Base-by-base conservation (phyloP, 768 basidiomycete genomes). In the Lentinula sp. region DNA sequence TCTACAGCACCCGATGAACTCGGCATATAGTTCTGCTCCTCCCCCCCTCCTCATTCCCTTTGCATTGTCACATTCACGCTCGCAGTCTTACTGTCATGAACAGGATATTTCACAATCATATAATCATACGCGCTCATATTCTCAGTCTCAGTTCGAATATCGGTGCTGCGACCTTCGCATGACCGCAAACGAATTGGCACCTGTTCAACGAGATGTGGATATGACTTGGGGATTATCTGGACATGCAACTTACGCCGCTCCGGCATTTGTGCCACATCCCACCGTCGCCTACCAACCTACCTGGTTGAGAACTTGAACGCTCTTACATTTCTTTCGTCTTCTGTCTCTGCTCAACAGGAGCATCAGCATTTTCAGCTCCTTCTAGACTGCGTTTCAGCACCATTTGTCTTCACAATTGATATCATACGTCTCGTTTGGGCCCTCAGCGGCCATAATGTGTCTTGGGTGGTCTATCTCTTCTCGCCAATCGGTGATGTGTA, bases 91-190 rank as follows among this genome's bases (percentile, higher is more conserved):
- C 63, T 79, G 79, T 59, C 40, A 80, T 68, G 76, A 81, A 59
- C 77, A 81, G 62, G 82, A 84, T 62, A 76, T 76, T 65, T 71
- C 75, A 28, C 73, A 77, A 52, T 66, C 76, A 42, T 75, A 78
- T 59, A 75, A 77, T 63, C 87, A 85, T 64, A 67, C 76, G 63
- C 84, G 82, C 61, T 84, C 86, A 42, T 84, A 84, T 64, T 84
- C 86, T 43, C 84, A 87, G 67, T 74, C 82, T 42, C 77, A 75
- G 56, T 85, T 80, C 68, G 84, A 85, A 56, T 82, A 80, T 63
- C 71, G 74, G 59, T 78, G 78, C 67, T 76, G 76, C 63, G 80
- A 85, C 61, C 63, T 77, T 51, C 77, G 71, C 53, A 71, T 79
- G 73, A 70, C 74, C 45, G 71, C 76, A 42, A 74, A 76, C 57